These are phyloP conservation scores for Starmerella riodocensis DNA, from an alignment of 805 yeast genomes.

Conservation along the genomic window DNA sequence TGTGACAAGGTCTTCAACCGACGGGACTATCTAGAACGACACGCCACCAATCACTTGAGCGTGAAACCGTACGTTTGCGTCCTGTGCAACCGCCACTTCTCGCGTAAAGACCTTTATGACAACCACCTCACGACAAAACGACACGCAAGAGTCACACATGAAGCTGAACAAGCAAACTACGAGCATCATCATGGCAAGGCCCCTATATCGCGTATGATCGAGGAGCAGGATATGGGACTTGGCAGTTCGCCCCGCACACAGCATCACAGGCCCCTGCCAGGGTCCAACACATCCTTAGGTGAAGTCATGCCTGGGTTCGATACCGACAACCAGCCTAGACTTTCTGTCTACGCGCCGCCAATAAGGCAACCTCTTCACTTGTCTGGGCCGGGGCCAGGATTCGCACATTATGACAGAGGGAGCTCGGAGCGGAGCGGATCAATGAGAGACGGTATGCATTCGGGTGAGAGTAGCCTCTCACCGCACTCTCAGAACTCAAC, in stretches of 20 bases:
- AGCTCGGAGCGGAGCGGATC: too few relatives aligned
- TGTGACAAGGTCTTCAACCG: conserved; percentile 28
- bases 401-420: too few relatives aligned
- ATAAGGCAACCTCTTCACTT: conserved; percentile 1
- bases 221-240: too few relatives aligned
- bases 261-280: too few relatives aligned
- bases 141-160: conserved; percentile 24
- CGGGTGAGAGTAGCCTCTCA: background rate
- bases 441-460: too few relatives aligned
- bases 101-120: conserved; percentile 27
- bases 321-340: background rate
- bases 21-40: conserved; percentile 28
- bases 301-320: too few relatives aligned
- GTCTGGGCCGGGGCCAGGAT: conserved; percentile 6
- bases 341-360: conserved; percentile 8
- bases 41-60: conserved; percentile 28
- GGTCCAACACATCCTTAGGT: too few relatives aligned
- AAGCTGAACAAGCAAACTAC: conserved; percentile 5
- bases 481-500: background rate
- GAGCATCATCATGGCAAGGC: background rate
- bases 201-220: too few relatives aligned
- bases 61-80: conserved; percentile 28
- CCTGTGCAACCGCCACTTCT: conserved; percentile 27
- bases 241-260: too few relatives aligned
- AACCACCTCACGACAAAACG: conserved; percentile 27